These are phyloP conservation scores for Ogataea trehaloabstinens DNA, from an alignment of 805 yeast species.

Conservation along the genomic window DNA sequence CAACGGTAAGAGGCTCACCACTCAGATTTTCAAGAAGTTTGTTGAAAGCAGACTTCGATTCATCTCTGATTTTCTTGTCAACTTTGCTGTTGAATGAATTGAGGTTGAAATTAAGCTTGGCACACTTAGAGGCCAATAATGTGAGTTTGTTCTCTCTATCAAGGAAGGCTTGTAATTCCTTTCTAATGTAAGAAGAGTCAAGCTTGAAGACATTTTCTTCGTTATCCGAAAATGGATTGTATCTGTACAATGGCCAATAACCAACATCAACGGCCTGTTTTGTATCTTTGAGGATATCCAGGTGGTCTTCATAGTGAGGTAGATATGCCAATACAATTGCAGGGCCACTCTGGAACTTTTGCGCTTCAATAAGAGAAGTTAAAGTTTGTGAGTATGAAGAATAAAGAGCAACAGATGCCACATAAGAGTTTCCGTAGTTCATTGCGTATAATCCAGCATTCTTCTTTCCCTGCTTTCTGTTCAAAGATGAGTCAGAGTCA, in stretches of 20 bases:
- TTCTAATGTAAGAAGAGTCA: constrained; percentile 80
- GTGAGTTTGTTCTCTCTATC: constrained; percentile 90
- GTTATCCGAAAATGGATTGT: constrained; percentile 56
- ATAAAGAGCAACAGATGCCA: constrained; percentile 92
- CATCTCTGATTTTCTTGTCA: constrained; percentile 48
- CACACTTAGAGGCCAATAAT: constrained; percentile 65
- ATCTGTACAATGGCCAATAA: constrained; percentile 95
- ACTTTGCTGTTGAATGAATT: constrained; percentile 60
- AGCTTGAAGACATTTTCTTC: constrained; percentile 63
- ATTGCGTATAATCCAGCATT: constrained; percentile 93
- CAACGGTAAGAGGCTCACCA: constrained; percentile 87
- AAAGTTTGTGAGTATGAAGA: constrained; percentile 91
- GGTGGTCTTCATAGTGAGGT: constrained; percentile 73
- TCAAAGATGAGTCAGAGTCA: constrained; percentile 74
- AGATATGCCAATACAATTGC: constrained; percentile 87
- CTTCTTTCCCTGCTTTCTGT: constrained; percentile 64
- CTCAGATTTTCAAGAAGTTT: constrained; percentile 79
- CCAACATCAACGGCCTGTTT: constrained; percentile 89
- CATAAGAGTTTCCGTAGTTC: constrained; percentile 87
- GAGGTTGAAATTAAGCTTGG: constrained; percentile 74
- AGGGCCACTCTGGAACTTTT: constrained; percentile 76
- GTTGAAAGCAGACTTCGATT: constrained; percentile 75
- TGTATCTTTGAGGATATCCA: constrained; percentile 79
- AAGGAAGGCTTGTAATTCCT: constrained; percentile 73
- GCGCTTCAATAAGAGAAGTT: constrained; percentile 89